Conservation (phyloP, 2,329 filamentous ascomycete genomes). For the Penicillium sp. region DNA sequence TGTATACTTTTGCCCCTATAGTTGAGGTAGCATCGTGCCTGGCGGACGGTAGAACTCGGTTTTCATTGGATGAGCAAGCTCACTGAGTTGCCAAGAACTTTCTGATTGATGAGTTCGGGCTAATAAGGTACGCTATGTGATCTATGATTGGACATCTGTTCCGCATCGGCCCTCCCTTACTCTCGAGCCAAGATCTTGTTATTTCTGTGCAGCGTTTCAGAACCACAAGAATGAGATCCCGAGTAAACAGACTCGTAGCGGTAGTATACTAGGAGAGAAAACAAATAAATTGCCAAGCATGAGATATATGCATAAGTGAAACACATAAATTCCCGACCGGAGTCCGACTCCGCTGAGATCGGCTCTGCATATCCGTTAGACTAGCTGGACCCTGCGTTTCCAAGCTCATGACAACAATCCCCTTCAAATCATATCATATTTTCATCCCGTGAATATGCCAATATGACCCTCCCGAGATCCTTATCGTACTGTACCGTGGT, state of each 20-base stretch:
- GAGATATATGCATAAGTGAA: not conserved
- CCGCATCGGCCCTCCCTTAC: not conserved
- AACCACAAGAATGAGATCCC: not conserved
- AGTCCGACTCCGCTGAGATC: constrained; percentile 10
- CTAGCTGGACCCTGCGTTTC: constrained; percentile 2
- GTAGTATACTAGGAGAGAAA: not conserved
- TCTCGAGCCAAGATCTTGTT: not conserved
- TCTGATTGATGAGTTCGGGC: not conserved
- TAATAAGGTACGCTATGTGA: not conserved
- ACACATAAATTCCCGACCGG: constrained; percentile 5
- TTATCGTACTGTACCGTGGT: not conserved
- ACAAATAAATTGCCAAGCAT: not conserved
- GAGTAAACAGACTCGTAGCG: not conserved
- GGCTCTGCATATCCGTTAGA: constrained; percentile 6
- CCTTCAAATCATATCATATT: not conserved
- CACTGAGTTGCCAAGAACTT: not conserved
- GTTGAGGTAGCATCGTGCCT: constrained; percentile 21
- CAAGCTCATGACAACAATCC: not conserved
- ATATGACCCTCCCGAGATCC: not conserved
- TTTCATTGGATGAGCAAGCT: constrained; percentile 11
- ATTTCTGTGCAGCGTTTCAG: not conserved
- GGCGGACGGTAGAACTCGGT: not conserved
- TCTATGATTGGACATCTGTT: not conserved
- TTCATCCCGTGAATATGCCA: not conserved
- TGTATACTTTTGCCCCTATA: constrained; percentile 9